Evolutionary conservation across 164 flowering plant species (phyloP).

Genomic region (Piper longum): DNA sequence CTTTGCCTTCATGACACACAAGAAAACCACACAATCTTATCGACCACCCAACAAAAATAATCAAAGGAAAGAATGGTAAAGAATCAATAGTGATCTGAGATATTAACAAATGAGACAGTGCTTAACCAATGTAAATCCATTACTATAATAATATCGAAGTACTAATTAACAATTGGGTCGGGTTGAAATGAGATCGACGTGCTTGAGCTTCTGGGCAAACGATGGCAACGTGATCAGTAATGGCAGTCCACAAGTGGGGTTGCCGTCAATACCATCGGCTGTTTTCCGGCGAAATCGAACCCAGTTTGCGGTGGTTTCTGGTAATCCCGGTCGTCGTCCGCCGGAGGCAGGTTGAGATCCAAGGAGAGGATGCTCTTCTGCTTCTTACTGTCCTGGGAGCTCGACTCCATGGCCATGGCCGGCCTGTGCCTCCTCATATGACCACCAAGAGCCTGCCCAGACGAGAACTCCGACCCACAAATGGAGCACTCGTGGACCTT

Average conservation of each 20-base stretch:
- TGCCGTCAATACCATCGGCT: slow-evolving; percentile 37
- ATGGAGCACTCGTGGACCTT: slow-evolving; percentile 67
- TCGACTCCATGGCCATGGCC: slow-evolving; percentile 7
- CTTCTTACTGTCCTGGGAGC: slow-evolving; percentile 7
- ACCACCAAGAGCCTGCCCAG: slow-evolving; percentile 84
- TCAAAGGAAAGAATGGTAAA: slow-evolving; percentile 6
- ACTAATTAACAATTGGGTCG: slow-evolving; percentile 3
- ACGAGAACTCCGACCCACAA: slow-evolving; percentile 71
- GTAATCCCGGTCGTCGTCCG: slow-evolving; percentile 37
- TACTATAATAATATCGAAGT: background rate
- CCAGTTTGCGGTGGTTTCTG: slow-evolving; percentile 2
- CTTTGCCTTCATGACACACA: background rate
- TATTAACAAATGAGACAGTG: background rate
- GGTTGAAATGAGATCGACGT: slow-evolving; percentile 5
- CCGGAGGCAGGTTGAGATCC: slow-evolving; percentile 82
- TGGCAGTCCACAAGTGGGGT: slow-evolving; percentile 64
- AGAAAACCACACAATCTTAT: slow-evolving; percentile 1
- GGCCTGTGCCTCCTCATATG: slow-evolving; percentile 73
- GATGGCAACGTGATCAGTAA: slow-evolving; percentile 16
- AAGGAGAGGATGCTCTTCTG: slow-evolving; percentile 25
- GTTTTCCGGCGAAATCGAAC: slow-evolving; percentile 23
- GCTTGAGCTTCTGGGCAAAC: background rate
- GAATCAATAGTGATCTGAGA: slow-evolving; percentile 2
- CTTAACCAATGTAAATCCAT: background rate
- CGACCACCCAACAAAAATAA: background rate